Percentiles rank a stretch among this genome's conserved stretches.
Evolutionary conservation across 148 eudicot species (phyloP).

Genomic region (Chenopodium quinoa): DNA sequence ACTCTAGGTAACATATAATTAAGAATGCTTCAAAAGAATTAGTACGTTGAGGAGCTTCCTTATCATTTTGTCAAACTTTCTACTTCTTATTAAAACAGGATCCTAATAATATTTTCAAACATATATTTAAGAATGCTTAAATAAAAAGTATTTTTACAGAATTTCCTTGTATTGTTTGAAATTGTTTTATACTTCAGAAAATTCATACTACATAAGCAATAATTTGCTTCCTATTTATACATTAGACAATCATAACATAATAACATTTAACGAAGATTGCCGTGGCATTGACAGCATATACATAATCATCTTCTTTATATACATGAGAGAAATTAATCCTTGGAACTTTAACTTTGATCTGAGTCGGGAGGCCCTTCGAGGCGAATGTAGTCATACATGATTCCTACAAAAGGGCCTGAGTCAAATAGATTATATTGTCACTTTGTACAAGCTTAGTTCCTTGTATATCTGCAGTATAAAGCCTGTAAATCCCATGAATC

Average conservation of each 20-base stretch:
- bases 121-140: no score
- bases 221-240: no score
- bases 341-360: not conserved
- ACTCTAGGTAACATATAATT: no score
- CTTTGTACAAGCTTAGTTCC: conserved; percentile 43
- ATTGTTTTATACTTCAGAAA: not conserved
- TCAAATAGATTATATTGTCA: conserved; percentile 58
- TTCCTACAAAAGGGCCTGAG: conserved; percentile 68
- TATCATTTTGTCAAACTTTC: no score
- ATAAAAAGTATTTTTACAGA: no score
- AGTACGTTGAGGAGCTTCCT: no score
- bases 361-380: conserved; percentile 55
- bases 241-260: not conserved
- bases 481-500: conserved; percentile 75
- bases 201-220: no score
- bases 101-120: no score
- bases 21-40: no score
- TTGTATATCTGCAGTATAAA: conserved; percentile 47
- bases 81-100: no score
- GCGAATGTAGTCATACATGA: conserved; percentile 85
- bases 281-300: not conserved
- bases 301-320: not conserved
- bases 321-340: not conserved
- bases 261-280: not conserved
- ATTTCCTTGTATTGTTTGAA: no score